Base-by-base conservation (phyloP, 495 filamentous ascomycete species). In the Aspergillus indologenus region DNA sequence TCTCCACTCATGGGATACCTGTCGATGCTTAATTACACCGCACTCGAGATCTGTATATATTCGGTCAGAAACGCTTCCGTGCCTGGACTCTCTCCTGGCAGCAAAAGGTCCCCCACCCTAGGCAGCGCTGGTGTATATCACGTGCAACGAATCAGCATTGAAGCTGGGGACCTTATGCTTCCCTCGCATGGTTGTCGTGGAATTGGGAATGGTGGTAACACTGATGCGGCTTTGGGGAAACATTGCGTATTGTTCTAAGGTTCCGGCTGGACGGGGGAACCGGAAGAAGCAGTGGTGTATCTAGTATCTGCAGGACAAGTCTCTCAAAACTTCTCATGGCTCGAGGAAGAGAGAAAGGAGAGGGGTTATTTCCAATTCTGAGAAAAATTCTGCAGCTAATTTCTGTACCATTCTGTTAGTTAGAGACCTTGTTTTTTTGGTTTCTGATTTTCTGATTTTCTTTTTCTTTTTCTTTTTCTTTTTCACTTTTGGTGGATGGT, bases 211-310 rank as follows among this genome's bases (percentile, higher is more conserved):
- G 42, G n/a, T 44, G 18, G 50, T 23, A 20, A 50, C 26, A 45
- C 34, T 18, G 23, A 12, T 43, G 59, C 59, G 55, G 60, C 58
- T 55, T 59, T 55, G 45, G 26, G 47, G n/a, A 24, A 21, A 29
- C 61, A 56, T 56, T 45, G 58, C 62, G 61, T 57, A 42, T 57
- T 52, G 57, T 51, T 57, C 60, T 60, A 52, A 55, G 45, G 60
- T 59, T 68, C 65, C 60, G 60, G 60, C 60, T 68, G 65, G 65
- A 54, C 65, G 62, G 65, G 62, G 65, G 65, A 64, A 45, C 58
- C 57, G 62, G 49, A 60, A n/a, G n/a, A 59, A 60, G 48, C 54
- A 53, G 50, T 46, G 60, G 26, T 59, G 54, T 20, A 49, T 64
- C 61, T 68, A 62, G 54, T 20, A 49, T 64, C 61, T 68, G 65